phyloP scores from a whole-genome alignment of 768 basidiomycete species.

The Auriscalpium orientale region DNA sequence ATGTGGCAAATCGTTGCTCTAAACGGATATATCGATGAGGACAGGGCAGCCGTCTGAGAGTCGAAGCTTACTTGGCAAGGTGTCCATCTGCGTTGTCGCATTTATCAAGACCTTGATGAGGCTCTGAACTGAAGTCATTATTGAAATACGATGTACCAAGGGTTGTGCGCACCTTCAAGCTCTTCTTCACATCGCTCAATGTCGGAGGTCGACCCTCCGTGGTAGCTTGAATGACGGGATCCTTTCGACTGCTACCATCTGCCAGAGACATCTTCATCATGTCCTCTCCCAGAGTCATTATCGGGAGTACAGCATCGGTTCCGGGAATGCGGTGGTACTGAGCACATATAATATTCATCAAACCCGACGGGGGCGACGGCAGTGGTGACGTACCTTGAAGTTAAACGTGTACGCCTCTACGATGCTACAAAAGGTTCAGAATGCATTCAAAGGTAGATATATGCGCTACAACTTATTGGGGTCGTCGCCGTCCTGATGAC shows the following conservation, averaged over 20 bases:
- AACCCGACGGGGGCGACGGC: neutral
- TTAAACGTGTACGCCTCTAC: conserved; percentile 87
- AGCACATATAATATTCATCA: neutral
- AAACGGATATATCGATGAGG: conserved; percentile 2
- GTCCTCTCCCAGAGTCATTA: conserved; percentile 66
- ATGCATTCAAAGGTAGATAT: conserved; percentile 18
- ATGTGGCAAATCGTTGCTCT: conserved; percentile 82
- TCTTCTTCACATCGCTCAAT: conserved; percentile 72
- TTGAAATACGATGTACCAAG: neutral
- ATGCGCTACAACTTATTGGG: conserved; percentile 62
- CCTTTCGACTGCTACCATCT: conserved; percentile 26
- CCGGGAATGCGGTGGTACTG: conserved; percentile 69
- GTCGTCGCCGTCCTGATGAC: conserved; percentile 66
- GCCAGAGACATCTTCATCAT: conserved; percentile 43
- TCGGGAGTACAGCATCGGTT: conserved; percentile 49
- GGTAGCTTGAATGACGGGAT: conserved; percentile 55
- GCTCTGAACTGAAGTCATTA: conserved; percentile 44
- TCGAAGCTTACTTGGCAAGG: conserved; percentile 57
- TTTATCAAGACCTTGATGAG: conserved; percentile 73
- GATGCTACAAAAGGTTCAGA: conserved; percentile 40
- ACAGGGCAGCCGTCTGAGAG: neutral
- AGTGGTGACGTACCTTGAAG: conserved; percentile 36
- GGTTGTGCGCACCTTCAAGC: conserved; percentile 51
- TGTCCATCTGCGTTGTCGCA: conserved; percentile 74
- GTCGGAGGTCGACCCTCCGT: conserved; percentile 61